Percentiles rank a stretch among this genome's conserved stretches.
phyloP scores from a whole-genome alignment of 305 asterid species.

The Fraxinus paxiana region DNA sequence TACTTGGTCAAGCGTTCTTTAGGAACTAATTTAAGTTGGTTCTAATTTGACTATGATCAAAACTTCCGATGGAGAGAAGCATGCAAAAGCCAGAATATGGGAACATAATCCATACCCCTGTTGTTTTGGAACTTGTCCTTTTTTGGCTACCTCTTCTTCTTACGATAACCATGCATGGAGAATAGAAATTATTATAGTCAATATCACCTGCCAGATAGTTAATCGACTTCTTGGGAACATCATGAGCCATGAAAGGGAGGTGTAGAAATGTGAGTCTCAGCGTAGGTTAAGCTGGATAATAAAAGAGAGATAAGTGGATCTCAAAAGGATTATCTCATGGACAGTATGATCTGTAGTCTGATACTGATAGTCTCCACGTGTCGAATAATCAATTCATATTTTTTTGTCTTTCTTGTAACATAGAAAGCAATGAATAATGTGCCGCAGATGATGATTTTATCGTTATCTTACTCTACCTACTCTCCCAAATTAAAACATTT shows the following conservation, averaged over 20 bases:
- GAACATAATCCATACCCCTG: background rate
- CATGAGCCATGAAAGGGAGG: background rate
- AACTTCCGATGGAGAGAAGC: background rate
- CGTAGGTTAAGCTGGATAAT: constrained; percentile 15
- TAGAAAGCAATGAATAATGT: background rate
- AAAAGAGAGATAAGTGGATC: background rate
- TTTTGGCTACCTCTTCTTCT: constrained; percentile 9
- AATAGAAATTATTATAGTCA: background rate
- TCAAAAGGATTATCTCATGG: constrained; percentile 3
- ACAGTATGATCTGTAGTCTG: background rate
- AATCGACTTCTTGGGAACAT: background rate
- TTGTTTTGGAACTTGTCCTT: background rate
- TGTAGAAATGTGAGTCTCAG: background rate
- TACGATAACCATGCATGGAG: background rate
- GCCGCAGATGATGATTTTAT: background rate
- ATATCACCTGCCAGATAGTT: constrained; percentile 6
- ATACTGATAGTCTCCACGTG: background rate
- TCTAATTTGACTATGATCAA: background rate
- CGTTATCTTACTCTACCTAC: constrained; percentile 2
- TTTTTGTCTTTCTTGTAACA: background rate
- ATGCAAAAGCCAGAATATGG: background rate
- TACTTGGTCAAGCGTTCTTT: background rate
- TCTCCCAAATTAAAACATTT: background rate
- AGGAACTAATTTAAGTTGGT: background rate
- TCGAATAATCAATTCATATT: background rate